A percentile compares a stretch with the other conserved stretches of the same genome.
Evolutionary conservation across 1,284 basidiomycete species (phyloP).

Genomic region (Tremellales sp.): DNA sequence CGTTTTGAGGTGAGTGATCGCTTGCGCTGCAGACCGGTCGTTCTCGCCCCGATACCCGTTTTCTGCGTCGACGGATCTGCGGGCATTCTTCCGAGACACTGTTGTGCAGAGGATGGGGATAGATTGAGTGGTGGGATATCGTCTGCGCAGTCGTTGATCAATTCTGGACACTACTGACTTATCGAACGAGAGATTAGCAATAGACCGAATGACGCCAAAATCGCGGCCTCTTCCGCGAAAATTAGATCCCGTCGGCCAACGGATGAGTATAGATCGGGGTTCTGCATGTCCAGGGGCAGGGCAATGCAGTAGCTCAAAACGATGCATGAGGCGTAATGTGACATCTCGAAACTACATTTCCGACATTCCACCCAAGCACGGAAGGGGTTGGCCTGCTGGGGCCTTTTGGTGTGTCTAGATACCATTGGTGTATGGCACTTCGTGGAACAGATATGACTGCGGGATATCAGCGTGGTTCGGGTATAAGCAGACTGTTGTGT

Average conservation of each 20-base stretch:
- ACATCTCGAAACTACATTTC: too few relatives aligned
- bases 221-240: too few relatives aligned
- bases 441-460: constrained; percentile 51
- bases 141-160: neutral
- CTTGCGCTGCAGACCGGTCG: neutral
- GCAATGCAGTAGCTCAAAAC: too few relatives aligned
- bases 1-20: constrained; percentile 10
- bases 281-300: too few relatives aligned
- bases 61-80: constrained; percentile 1
- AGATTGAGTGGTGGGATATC: neutral
- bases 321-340: too few relatives aligned
- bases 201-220: neutral
- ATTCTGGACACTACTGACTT: neutral
- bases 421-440: constrained; percentile 45
- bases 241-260: too few relatives aligned
- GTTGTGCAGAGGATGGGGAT: neutral
- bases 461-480: neutral
- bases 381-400: too few relatives aligned
- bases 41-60: neutral
- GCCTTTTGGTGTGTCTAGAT: constrained; percentile 5
- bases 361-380: too few relatives aligned
- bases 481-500: neutral
- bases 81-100: too few relatives aligned
- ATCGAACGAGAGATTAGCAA: neutral
- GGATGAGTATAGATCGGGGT: too few relatives aligned